Percentiles rank a stretch among this genome's conserved stretches.
phyloP scores from a whole-genome alignment of 257 asterid species.

The Nicotiana paniculata region DNA sequence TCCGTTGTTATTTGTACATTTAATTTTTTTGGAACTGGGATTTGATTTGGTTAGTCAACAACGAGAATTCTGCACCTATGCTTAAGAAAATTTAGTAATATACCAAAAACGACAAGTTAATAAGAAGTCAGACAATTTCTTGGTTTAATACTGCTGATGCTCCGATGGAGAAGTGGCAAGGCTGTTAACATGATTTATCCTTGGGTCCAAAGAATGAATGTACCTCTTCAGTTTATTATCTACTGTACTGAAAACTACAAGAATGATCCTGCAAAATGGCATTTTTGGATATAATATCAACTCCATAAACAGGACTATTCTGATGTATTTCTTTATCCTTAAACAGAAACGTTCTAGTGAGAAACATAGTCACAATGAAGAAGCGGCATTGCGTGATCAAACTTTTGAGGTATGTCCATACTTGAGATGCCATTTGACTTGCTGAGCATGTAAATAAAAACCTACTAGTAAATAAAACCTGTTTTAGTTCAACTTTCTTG shows the following conservation, averaged over 20 bases:
- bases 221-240: background rate
- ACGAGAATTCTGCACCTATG: background rate
- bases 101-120: background rate
- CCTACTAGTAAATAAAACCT: background rate
- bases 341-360: background rate
- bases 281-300: background rate
- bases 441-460: background rate
- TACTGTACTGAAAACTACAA: background rate
- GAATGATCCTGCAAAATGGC: background rate
- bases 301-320: background rate
- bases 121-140: slow-evolving; percentile 1
- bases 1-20: background rate
- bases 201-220: background rate
- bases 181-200: slow-evolving; percentile 2
- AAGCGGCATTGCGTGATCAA: background rate
- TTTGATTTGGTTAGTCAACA: background rate
- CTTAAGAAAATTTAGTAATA: background rate
- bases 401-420: slow-evolving; percentile 3
- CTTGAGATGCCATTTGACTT: background rate
- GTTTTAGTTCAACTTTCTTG: background rate
- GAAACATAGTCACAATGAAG: background rate
- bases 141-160: background rate
- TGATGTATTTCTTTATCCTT: background rate
- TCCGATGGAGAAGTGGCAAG: background rate
- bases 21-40: background rate